Base-by-base conservation (phyloP, 345 rosid genomes). In the Schrenkiella parvula region DNA sequence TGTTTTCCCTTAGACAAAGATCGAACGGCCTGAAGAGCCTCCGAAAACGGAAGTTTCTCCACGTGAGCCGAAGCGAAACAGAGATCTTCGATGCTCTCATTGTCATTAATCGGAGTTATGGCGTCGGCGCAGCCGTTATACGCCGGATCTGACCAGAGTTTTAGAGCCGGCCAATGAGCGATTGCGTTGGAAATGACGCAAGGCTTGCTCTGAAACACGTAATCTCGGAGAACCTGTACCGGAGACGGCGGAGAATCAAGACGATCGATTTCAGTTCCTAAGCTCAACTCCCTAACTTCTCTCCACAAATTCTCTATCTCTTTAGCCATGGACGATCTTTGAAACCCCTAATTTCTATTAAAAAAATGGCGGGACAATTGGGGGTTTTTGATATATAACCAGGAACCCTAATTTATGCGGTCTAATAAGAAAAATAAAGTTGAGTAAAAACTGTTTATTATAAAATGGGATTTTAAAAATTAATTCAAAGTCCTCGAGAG, bases 41-140 rank as follows among this genome's bases (percentile, higher is more conserved):
- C 79, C 4, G 84, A 73, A 67, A 93, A 90, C 8, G 82, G 86
- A 54, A 84, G 26, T 58, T 69, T 80, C 75, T 79, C 79, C 4
- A 89, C 84, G 52, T 93, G 88, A 8, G 97, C 85, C 3, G 98
- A 86, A 72, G 90, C 92, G 35, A 93, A 93, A 79, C 91, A 87
- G 53, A 78, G 82, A 25, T 83, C 60, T 21, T 29, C 60, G 4
- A 11, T 18, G 65, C 23, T 54, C 39, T 0, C 5, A 11, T 18
- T 14, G 38, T 66, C 18, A 23, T 7, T 0, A 48, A 48, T 35
- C 19, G 76, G 71, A 47, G 82, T 82, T 18, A 85, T 79, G 51
- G 97, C 83, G 28, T 90, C 97, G 18, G 98, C 98, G 18, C 64
- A 81, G 79, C 93, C 97, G 47, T 86, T 57, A 31, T 90, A 85